These are phyloP conservation scores for Fusarium compactum DNA, from an alignment of 2,329 filamentous ascomycete genomes.

Conservation along the genomic window DNA sequence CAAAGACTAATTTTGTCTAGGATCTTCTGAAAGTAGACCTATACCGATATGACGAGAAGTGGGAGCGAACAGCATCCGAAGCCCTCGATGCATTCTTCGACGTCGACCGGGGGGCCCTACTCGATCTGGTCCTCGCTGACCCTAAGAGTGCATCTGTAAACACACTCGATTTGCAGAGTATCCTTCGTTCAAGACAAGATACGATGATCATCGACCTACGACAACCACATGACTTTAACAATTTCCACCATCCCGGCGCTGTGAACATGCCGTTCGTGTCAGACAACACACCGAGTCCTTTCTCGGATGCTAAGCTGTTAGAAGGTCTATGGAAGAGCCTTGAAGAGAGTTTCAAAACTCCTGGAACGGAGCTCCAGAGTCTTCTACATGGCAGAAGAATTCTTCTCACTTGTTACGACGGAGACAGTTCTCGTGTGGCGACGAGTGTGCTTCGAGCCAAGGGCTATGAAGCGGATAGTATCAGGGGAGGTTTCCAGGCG, in stretches of 20 bases:
- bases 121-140: slow-evolving; percentile 21
- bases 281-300: slow-evolving; percentile 56
- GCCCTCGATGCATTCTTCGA: slow-evolving; percentile 31
- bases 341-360: slow-evolving; percentile 56
- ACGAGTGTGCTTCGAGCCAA: slow-evolving; percentile 65
- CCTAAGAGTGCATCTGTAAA: slow-evolving; percentile 4
- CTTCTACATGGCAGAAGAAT: slow-evolving; percentile 52
- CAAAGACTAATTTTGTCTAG: slow-evolving; percentile 15
- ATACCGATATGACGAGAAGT: slow-evolving; percentile 46
- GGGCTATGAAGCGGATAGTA: slow-evolving; percentile 60
- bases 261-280: slow-evolving; percentile 59
- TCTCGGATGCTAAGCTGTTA: slow-evolving; percentile 58
- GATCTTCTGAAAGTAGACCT: slow-evolving; percentile 44
- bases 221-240: slow-evolving; percentile 55
- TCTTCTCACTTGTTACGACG: slow-evolving; percentile 65
- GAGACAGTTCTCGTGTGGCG: slow-evolving; percentile 66
- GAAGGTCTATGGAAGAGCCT: slow-evolving; percentile 61
- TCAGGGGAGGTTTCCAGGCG: slow-evolving; percentile 64
- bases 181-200: slow-evolving; percentile 40
- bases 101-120: slow-evolving; percentile 24
- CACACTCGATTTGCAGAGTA: slow-evolving; percentile 5
- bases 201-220: slow-evolving; percentile 60
- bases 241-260: slow-evolving; percentile 58
- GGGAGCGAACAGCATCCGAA: slow-evolving; percentile 39
- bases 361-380: slow-evolving; percentile 31